Evolutionary conservation across 352 stramenopile species (phyloP).

Genomic region (Globisporangium viniferum): DNA sequence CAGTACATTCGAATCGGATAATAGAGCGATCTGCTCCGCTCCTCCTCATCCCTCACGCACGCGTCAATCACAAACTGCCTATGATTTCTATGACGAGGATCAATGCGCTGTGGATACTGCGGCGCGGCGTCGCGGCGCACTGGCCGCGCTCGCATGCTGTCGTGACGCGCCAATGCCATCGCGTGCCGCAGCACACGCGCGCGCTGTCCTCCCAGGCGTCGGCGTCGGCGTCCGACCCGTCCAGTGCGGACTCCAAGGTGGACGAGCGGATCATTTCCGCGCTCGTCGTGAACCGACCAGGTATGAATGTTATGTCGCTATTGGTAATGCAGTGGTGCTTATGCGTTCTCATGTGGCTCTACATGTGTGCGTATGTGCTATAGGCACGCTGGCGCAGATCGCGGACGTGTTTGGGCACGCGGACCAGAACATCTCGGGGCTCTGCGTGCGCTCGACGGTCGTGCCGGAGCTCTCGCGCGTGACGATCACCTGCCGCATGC

Average conservation of each 20-base stretch:
- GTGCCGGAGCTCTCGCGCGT: conserved; percentile 76
- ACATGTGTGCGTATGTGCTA: not conserved
- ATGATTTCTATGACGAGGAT: not conserved
- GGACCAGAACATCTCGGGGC: conserved; percentile 73
- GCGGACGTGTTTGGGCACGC: conserved; percentile 64
- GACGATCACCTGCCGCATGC: conserved; percentile 66
- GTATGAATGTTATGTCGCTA: too few relatives aligned
- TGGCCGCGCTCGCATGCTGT: not conserved
- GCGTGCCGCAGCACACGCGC: too few relatives aligned
- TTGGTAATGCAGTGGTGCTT: too few relatives aligned
- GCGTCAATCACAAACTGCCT: too few relatives aligned
- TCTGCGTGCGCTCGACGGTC: conserved; percentile 66
- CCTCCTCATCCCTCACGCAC: too few relatives aligned
- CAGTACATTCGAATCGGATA: too few relatives aligned
- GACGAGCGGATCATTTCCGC: conserved; percentile 75
- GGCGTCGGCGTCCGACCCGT: not conserved
- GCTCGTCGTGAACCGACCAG: conserved; percentile 68
- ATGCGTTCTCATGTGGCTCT: too few relatives aligned
- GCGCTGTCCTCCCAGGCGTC: not conserved
- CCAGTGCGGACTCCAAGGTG: not conserved
- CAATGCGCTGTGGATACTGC: conserved; percentile 1
- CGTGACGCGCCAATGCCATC: not conserved
- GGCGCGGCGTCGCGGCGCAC: not conserved
- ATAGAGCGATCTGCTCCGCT: too few relatives aligned
- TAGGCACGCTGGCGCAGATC: conserved; percentile 63